phyloP scores from a whole-genome alignment of 805 yeast species.

The Starmerella apis region DNA sequence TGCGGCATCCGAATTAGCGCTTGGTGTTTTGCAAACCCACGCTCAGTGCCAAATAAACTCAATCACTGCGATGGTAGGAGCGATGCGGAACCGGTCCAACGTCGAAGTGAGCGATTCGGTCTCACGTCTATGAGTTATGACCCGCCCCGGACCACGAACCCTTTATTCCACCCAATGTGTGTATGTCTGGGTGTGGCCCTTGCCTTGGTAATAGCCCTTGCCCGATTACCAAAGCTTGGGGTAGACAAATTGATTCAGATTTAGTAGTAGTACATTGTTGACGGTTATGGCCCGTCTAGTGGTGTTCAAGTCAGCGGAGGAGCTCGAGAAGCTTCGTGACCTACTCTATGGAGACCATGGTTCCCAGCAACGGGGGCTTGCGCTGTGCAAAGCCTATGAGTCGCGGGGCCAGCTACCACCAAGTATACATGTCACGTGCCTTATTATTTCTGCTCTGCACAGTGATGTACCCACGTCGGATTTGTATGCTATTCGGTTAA shows the following conservation, averaged over 20 bases:
- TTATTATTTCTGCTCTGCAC: constrained; percentile 22
- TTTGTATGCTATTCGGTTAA: constrained; percentile 24
- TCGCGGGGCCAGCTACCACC: constrained; percentile 26
- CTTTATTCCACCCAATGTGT: background rate
- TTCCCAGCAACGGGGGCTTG: constrained; percentile 23
- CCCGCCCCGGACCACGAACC: constrained; percentile 5
- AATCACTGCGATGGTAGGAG: background rate
- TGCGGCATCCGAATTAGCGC: background rate
- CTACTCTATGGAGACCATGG: constrained; percentile 21
- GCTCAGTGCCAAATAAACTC: background rate
- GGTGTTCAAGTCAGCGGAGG: constrained; percentile 19
- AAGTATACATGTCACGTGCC: constrained; percentile 25
- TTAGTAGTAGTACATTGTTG: background rate
- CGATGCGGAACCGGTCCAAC: too few relatives aligned
- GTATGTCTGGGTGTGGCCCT: background rate
- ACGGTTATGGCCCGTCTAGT: constrained; percentile 18
- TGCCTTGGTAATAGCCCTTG: background rate
- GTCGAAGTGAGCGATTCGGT: background rate
- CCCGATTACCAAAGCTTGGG: background rate
- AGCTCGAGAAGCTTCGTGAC: constrained; percentile 17
- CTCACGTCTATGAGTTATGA: background rate
- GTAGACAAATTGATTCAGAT: background rate
- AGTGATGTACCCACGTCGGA: constrained; percentile 24
- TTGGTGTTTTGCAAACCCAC: background rate
- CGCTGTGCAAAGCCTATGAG: constrained; percentile 23